A percentile compares a stretch with the other conserved stretches of the same genome.
phyloP scores from a whole-genome alignment of 2,329 filamentous ascomycete species.

The Colletotrichum acutatum region DNA sequence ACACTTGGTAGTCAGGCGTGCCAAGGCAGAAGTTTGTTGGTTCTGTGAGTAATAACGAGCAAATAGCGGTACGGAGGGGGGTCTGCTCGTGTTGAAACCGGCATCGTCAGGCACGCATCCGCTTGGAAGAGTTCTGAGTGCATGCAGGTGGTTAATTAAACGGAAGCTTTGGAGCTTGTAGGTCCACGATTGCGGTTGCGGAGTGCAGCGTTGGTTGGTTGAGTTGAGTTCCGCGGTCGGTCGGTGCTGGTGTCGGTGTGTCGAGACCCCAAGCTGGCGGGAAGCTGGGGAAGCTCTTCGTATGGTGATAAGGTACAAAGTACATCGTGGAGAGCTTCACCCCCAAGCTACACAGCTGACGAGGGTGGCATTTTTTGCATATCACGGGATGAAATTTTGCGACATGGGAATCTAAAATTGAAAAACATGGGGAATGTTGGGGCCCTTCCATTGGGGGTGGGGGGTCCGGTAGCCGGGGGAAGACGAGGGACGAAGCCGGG shows the following conservation, averaged over 20 bases:
- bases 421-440: slow-evolving; percentile 22
- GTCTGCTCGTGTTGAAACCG: slow-evolving; percentile 7
- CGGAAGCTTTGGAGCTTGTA: not conserved
- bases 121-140: not conserved
- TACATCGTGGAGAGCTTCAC: not conserved
- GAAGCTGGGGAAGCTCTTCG: not conserved
- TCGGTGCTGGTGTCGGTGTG: not conserved
- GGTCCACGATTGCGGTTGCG: not conserved
- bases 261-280: not conserved
- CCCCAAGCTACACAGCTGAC: not conserved
- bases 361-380: not conserved
- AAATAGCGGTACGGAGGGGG: not conserved
- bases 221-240: not conserved
- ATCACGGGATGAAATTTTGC: slow-evolving; percentile 30
- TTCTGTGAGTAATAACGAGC: not conserved
- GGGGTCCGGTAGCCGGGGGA: slow-evolving; percentile 22
- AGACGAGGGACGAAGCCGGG: slow-evolving; percentile 24
- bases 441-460: slow-evolving; percentile 1
- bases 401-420: slow-evolving; percentile 22
- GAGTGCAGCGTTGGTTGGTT: not conserved
- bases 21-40: not conserved
- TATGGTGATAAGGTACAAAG: too few relatives aligned
- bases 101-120: slow-evolving; percentile 3
- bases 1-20: not conserved
- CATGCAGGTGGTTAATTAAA: not conserved